phyloP scores from a whole-genome alignment of 768 basidiomycete genomes.

The Collybia sordida region DNA sequence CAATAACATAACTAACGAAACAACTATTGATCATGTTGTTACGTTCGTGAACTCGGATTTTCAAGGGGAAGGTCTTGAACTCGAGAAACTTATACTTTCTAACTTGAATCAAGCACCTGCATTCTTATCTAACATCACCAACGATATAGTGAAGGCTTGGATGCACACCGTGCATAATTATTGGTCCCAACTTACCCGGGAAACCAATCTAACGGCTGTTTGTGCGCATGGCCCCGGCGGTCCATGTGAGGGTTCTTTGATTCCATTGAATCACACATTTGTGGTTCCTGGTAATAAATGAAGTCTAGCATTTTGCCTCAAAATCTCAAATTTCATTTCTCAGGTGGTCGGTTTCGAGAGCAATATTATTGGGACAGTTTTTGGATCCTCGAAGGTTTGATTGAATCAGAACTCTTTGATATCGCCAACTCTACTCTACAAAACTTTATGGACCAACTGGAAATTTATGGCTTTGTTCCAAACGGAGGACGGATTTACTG shows the following conservation, averaged over 20 bases:
- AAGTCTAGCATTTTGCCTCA: too few species aligned
- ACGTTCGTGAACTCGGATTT: neutral
- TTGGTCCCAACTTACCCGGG: constrained; percentile 79
- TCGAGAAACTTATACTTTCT: constrained; percentile 59
- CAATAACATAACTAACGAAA: neutral
- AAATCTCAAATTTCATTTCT: neutral
- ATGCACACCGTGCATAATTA: constrained; percentile 79
- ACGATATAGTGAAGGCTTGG: constrained; percentile 71
- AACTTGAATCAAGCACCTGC: constrained; percentile 63
- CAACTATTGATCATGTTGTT: neutral
- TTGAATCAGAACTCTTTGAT: constrained; percentile 72
- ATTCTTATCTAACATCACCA: constrained; percentile 69
- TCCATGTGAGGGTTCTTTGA: constrained; percentile 78
- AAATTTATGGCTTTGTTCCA: constrained; percentile 84
- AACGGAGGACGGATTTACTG: constrained; percentile 94
- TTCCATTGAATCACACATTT: constrained; percentile 90
- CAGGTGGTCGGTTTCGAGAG: constrained; percentile 75
- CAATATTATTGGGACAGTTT: constrained; percentile 76
- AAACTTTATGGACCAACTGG: constrained; percentile 95
- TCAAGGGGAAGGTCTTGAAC: constrained; percentile 9
- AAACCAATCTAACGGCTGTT: constrained; percentile 69
- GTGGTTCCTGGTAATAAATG: constrained; percentile 82
- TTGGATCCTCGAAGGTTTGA: constrained; percentile 88
- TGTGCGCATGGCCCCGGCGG: constrained; percentile 50
- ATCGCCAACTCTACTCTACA: constrained; percentile 77